Conservation (phyloP, 2,329 filamentous ascomycete species). For the Clonostachys solani region DNA sequence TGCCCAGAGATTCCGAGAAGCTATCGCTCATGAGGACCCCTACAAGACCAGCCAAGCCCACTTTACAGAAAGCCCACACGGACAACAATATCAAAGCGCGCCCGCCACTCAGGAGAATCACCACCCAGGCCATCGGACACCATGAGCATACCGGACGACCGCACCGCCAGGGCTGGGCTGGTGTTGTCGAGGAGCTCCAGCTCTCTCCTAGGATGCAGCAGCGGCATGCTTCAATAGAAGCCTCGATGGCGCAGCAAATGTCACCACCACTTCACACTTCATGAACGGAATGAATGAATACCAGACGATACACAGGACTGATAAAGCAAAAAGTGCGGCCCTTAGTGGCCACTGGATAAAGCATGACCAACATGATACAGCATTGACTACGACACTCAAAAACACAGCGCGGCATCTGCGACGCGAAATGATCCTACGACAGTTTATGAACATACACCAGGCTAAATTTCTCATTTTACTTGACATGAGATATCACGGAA, state of each 20-base stretch:
- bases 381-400: no score
- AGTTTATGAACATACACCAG: no score
- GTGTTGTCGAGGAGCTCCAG: conserved; percentile 60
- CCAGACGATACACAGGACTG: no score
- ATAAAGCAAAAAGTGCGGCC: no score
- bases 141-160: conserved; percentile 39
- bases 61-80: conserved; percentile 32
- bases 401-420: no score
- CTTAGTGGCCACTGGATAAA: no score
- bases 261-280: no score
- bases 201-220: conserved; percentile 56
- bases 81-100: conserved; percentile 35
- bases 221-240: conserved; percentile 59
- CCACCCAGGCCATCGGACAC: conserved; percentile 49
- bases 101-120: conserved; percentile 46
- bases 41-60: conserved; percentile 19
- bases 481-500: no score
- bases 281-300: no score
- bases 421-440: no score
- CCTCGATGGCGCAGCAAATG: conserved; percentile 36
- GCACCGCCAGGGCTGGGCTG: conserved; percentile 55
- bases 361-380: no score
- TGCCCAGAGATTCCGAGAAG: conserved; percentile 26
- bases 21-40: conserved; percentile 5
- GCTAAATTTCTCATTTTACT: no score